Percentiles rank a stretch among this genome's conserved stretches.
phyloP scores from a whole-genome alignment of 768 basidiomycete genomes.

The Chalciporus piperatus region DNA sequence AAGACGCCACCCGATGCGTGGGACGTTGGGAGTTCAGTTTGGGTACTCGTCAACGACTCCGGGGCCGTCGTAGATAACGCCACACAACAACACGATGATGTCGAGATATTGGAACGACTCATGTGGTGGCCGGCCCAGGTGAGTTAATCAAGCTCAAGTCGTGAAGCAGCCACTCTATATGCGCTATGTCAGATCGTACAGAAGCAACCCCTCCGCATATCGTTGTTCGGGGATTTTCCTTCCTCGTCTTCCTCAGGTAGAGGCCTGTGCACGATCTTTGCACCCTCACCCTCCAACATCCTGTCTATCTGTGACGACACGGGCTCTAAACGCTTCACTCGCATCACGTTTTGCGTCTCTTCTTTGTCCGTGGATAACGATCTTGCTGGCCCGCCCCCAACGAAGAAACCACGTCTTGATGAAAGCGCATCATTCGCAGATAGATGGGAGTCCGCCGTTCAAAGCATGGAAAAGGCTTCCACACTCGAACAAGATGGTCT shows the following conservation, averaged over 20 bases:
- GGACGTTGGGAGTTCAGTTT: constrained; percentile 43
- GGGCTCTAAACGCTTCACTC: constrained; percentile 43
- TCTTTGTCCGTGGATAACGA: constrained; percentile 5
- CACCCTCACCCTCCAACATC: constrained; percentile 41
- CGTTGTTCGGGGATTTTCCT: constrained; percentile 31
- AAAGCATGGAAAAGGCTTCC: constrained; percentile 42
- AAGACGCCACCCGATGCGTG: constrained; percentile 8
- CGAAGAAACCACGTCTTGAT: constrained; percentile 45
- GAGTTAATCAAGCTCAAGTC: constrained; percentile 12
- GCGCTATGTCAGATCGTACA: constrained; percentile 20
- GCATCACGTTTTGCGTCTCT: constrained; percentile 32
- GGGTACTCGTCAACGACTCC: constrained; percentile 49
- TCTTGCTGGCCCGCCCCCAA: constrained; percentile 33
- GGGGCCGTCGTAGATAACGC: constrained; percentile 34
- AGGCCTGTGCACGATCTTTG: constrained; percentile 25
- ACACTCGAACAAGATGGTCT: constrained; percentile 47
- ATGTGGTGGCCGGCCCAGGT: constrained; percentile 79
- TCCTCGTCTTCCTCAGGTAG: constrained; percentile 25
- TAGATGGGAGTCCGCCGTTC: constrained; percentile 49
- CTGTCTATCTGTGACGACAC: constrained; percentile 34
- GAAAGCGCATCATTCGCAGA: constrained; percentile 25
- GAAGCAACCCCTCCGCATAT: constrained; percentile 27
- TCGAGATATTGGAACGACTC: constrained; percentile 13
- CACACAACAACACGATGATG: constrained; percentile 24
- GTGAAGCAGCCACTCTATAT: constrained; percentile 5